Base-by-base conservation (phyloP, 2,329 filamentous ascomycete genomes). In the Ascochyta pisi region DNA sequence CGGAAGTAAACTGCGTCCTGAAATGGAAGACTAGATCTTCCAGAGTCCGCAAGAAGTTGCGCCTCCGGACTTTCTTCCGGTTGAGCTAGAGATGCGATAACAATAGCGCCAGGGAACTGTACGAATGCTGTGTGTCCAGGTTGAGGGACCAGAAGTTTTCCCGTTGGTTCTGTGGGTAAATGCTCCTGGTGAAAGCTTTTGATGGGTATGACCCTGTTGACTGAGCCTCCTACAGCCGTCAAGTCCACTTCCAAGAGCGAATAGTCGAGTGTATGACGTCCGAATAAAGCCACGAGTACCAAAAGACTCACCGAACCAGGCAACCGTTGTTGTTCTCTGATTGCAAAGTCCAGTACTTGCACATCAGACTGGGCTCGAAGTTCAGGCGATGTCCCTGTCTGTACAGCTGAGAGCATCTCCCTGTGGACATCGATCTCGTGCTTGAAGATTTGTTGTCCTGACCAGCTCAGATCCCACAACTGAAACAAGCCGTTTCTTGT, bases 1-100 rank as follows among this genome's bases (percentile, higher is more conserved):
- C 89, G 86, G 54, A 99, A 88, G 66, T 93, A 90, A 33, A 99
- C 82, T 1, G 90, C 87, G 73, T 99, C 95, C 73, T 98, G 92
- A 65, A 93, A 97, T 0, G 86, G 84, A 16, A 87, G 43, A 15
- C 51, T 58, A 6, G 64, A 49, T 23, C 57, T 62, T 19, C 73
- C 74, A 29, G 69, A 65, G 42, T 77, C 74, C 15, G 66, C 61
- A 29, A 90, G 84, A 3, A 96, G 81, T 70, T 96, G 92, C 2
- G 86, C 85, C 46, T 92, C 89, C 7, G 91, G 90, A 2, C 87
- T 88, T 39, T 91, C 86, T 13, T 87, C 85, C 1, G 84, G 81
- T 45, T 83, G 83, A 3, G 84, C 83, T 43, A 96, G 83, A 0
- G 92, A 96, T 7, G 90, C 83, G 24, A 98, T 78, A 19, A 95